A percentile compares a stretch with the other conserved stretches of the same genome.
These are phyloP conservation scores for Didymella glomerata DNA, from an alignment of 2,329 filamentous ascomycete species.

Conservation along the genomic window DNA sequence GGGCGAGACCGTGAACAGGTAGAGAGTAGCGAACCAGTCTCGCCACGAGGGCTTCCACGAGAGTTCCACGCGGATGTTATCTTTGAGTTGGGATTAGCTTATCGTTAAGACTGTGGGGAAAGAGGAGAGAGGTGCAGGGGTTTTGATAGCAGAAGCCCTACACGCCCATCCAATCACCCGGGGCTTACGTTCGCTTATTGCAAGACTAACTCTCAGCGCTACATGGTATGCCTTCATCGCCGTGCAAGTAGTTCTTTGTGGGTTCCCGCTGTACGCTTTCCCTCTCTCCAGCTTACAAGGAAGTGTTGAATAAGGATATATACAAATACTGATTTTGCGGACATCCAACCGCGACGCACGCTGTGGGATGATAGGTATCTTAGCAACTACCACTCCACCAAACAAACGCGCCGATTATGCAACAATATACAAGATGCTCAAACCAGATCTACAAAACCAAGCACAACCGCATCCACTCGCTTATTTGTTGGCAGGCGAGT, in stretches of 20 bases:
- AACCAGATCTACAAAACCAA: constrained; percentile 8
- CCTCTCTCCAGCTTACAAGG: not conserved
- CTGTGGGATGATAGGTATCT: constrained; percentile 13
- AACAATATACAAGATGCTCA: constrained; percentile 21
- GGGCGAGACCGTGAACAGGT: constrained; percentile 3
- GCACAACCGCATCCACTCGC: not conserved
- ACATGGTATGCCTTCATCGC: not conserved
- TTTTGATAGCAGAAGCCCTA: constrained; percentile 12
- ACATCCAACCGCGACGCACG: constrained; percentile 11
- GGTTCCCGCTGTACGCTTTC: not conserved
- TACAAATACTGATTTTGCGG: constrained; percentile 8
- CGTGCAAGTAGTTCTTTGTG: not conserved
- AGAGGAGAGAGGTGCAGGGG: constrained; percentile 2
- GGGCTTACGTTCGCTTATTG: not conserved
- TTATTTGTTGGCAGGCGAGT: constrained; percentile 61
- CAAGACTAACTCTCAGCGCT: constrained; percentile 5
- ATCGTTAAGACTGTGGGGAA: constrained; percentile 16
- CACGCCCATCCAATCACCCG: constrained; percentile 14
- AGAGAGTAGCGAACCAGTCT: not conserved
- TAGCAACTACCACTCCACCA: constrained; percentile 16
- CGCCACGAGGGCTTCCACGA: constrained; percentile 2
- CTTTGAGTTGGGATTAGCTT: constrained; percentile 18
- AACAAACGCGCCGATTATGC: constrained; percentile 23
- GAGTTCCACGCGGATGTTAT: constrained; percentile 10
- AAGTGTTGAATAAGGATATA: constrained; percentile 13